Evolutionary conservation across 345 rosid genomes (phyloP).

Genomic region (Euphorbia tirucalli): DNA sequence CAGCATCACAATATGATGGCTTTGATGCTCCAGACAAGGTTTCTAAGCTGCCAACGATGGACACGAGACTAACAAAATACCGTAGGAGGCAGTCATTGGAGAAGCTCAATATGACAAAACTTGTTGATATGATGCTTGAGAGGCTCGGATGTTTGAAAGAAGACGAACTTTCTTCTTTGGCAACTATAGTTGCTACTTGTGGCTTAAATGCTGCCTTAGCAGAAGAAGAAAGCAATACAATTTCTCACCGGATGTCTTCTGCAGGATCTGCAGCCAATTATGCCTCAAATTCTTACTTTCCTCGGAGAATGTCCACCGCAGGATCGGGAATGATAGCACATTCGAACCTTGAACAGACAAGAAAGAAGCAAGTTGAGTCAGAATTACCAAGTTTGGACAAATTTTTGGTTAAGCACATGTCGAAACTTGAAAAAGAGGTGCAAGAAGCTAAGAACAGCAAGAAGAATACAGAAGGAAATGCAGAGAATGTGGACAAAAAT

Average conservation of each 20-base stretch:
- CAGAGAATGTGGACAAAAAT: constrained; percentile 11
- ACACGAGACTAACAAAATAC: constrained; percentile 42
- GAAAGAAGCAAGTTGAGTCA: constrained; percentile 35
- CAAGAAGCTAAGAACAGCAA: constrained; percentile 62
- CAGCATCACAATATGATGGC: constrained; percentile 28
- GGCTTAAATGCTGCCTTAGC: constrained; percentile 89
- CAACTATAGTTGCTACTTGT: constrained; percentile 88
- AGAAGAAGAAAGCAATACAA: constrained; percentile 51
- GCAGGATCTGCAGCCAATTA: constrained; percentile 30
- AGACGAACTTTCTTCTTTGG: constrained; percentile 87
- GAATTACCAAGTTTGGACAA: constrained; percentile 79
- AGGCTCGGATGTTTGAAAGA: constrained; percentile 80
- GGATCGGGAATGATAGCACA: constrained; percentile 31
- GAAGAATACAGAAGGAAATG: constrained; percentile 32
- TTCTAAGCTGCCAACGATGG: constrained; percentile 27
- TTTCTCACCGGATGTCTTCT: constrained; percentile 10
- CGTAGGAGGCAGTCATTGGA: constrained; percentile 63
- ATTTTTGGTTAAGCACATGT: constrained; percentile 73
- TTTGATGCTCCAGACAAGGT: constrained; percentile 30
- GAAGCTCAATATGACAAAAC: constrained; percentile 46
- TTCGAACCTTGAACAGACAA: constrained; percentile 24
- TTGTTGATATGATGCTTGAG: constrained; percentile 71
- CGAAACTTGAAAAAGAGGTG: constrained; percentile 80
- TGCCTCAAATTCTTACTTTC: too few species aligned
- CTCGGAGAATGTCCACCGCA: constrained; percentile 39